Conservation (phyloP, 768 basidiomycete genomes). For the Naganishia antarctica region DNA sequence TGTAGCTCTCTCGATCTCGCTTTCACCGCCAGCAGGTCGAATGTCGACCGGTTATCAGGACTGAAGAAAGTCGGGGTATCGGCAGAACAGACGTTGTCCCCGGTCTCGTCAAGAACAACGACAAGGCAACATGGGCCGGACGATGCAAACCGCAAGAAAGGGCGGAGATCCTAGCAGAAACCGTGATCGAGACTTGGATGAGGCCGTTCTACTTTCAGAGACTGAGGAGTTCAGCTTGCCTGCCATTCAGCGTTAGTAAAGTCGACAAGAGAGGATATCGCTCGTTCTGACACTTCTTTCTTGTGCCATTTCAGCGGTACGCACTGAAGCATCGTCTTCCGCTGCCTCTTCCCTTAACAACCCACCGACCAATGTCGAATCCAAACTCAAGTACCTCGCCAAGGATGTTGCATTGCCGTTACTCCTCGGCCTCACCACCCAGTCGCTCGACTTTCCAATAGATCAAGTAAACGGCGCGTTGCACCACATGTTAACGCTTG, state of each 20-base stretch:
- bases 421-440: not conserved
- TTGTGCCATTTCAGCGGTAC: too few relatives aligned
- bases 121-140: not conserved
- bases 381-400: not conserved
- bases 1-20: too few relatives aligned
- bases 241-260: too few relatives aligned
- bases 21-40: too few relatives aligned
- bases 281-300: too few relatives aligned
- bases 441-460: not conserved
- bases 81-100: too few relatives aligned
- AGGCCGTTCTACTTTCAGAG: not conserved
- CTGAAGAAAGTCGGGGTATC: not conserved
- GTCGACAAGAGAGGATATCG: too few relatives aligned
- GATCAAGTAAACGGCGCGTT: not conserved
- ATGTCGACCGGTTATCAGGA: too few relatives aligned
- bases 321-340: not conserved
- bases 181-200: not conserved
- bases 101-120: too few relatives aligned
- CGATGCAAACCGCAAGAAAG: not conserved
- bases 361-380: not conserved
- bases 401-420: not conserved
- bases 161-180: not conserved
- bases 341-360: not conserved
- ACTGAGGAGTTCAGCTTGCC: too few relatives aligned
- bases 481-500: not conserved